A percentile compares a stretch with the other conserved stretches of the same genome.
phyloP scores from a whole-genome alignment of 768 basidiomycete species.

The Fomitopsis serialis region DNA sequence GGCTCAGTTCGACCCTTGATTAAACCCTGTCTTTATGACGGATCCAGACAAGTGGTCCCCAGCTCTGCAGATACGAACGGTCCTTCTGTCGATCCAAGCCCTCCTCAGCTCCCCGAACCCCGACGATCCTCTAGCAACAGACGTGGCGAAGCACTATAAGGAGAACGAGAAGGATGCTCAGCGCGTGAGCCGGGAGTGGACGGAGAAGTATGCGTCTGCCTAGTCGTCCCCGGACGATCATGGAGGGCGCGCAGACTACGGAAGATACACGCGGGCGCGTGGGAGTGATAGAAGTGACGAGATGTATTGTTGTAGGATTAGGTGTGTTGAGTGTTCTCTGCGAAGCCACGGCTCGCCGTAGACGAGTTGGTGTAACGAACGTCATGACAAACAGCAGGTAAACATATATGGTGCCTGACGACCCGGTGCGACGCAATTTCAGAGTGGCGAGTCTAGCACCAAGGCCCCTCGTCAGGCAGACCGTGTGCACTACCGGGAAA shows the following conservation, averaged over 20 bases:
- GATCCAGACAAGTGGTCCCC: constrained; percentile 99
- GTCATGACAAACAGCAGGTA: too few relatives aligned
- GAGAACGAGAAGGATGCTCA: constrained; percentile 94
- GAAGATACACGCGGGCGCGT: background rate
- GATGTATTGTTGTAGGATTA: background rate
- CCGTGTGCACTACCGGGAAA: too few relatives aligned
- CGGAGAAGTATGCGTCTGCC: constrained; percentile 70
- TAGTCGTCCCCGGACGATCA: background rate
- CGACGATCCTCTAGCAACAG: constrained; percentile 90
- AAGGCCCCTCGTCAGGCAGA: too few relatives aligned
- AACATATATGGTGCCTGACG: too few relatives aligned
- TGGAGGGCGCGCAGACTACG: background rate
- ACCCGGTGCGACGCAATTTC: too few relatives aligned
- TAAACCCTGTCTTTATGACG: too few relatives aligned
- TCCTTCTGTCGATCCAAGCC: constrained; percentile 95
- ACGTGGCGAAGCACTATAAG: constrained; percentile 98
- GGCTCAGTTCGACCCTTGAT: too few relatives aligned
- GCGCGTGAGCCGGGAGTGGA: constrained; percentile 93
- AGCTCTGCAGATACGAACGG: constrained; percentile 96
- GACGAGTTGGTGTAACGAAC: too few relatives aligned
- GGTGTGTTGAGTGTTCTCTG: background rate
- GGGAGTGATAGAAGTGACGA: background rate
- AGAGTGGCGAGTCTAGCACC: too few relatives aligned
- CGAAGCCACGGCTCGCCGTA: too few relatives aligned
- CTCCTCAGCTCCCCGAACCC: constrained; percentile 94